phyloP scores from a whole-genome alignment of 2,329 filamentous ascomycete species.

The Polychaeton citri region DNA sequence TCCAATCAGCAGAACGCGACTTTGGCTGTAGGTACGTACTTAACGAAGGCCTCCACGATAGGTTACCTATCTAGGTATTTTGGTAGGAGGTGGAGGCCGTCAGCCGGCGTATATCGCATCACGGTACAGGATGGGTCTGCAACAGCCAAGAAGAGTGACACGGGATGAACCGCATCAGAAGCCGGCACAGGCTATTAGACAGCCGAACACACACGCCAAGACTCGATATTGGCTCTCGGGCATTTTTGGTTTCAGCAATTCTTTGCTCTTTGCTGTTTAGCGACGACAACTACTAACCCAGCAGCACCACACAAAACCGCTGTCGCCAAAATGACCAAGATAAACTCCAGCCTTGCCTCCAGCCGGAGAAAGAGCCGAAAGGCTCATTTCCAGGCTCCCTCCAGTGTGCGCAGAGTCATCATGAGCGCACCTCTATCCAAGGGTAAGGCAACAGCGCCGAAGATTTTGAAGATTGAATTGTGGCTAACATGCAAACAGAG shows the following conservation, averaged over 20 bases:
- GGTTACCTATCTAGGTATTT: too few species aligned
- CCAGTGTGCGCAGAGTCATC: slow-evolving; percentile 85
- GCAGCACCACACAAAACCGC: slow-evolving; percentile 6
- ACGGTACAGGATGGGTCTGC: too few species aligned
- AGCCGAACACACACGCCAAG: background rate
- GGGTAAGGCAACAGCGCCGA: too few species aligned
- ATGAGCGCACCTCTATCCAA: slow-evolving; percentile 94
- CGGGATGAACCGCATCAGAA: too few species aligned
- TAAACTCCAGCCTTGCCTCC: slow-evolving; percentile 54
- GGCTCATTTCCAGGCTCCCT: slow-evolving; percentile 93
- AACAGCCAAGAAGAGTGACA: too few species aligned
- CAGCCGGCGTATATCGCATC: too few species aligned
- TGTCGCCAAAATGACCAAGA: slow-evolving; percentile 54
- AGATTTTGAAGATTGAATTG: too few species aligned
- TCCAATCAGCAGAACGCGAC: too few species aligned
- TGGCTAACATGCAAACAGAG: slow-evolving; percentile 32
- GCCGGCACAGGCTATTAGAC: too few species aligned
- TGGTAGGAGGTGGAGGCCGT: too few species aligned
- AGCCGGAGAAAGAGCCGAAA: slow-evolving; percentile 98
- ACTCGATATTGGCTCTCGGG: background rate
- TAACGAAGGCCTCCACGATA: too few species aligned
- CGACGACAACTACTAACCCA: slow-evolving; percentile 10
- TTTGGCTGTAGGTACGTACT: too few species aligned
- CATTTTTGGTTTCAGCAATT: background rate
- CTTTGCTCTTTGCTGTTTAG: slow-evolving; percentile 1